Evolutionary conservation across 2,329 filamentous ascomycete genomes (phyloP).

Genomic region (Colletotrichum trifolii): DNA sequence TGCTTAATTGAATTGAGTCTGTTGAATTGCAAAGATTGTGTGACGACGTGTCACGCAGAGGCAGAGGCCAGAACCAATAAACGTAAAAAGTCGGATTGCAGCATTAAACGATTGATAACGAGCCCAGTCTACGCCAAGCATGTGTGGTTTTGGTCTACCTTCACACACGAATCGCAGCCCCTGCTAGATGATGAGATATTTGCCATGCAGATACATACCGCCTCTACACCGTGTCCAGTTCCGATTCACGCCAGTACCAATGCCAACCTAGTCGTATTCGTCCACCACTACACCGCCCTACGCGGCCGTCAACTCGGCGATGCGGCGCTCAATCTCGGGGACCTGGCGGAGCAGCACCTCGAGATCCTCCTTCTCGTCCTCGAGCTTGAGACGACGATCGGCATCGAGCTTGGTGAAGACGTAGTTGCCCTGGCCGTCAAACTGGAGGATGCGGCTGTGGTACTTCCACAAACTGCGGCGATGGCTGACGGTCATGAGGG

Average conservation of each 20-base stretch:
- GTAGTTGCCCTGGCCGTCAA: slow-evolving; percentile 92
- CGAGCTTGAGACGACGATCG: slow-evolving; percentile 83
- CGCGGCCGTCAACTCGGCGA: slow-evolving; percentile 77
- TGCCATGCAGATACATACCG: neutral
- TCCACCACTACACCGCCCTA: slow-evolving; percentile 29
- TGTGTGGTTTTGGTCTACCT: neutral
- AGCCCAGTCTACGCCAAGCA: slow-evolving; percentile 2
- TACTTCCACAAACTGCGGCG: slow-evolving; percentile 95
- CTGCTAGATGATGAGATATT: too few relatives aligned
- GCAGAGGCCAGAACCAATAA: too few relatives aligned
- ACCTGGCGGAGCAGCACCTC: slow-evolving; percentile 87
- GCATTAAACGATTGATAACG: slow-evolving; percentile 2
- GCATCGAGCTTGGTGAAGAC: slow-evolving; percentile 92
- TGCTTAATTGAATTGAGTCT: too few relatives aligned
- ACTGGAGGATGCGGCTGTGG: slow-evolving; percentile 93
- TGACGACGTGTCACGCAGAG: too few relatives aligned
- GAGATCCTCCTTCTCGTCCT: slow-evolving; percentile 96
- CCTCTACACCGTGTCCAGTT: neutral
- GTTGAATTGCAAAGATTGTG: too few relatives aligned
- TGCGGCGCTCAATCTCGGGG: slow-evolving; percentile 86
- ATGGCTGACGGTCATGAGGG: slow-evolving; percentile 96
- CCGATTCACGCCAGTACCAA: neutral
- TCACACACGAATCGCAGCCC: neutral
- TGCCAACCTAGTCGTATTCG: neutral
- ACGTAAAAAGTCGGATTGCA: neutral